These are phyloP conservation scores for Pleurotus platypus DNA, from an alignment of 768 basidiomycete species.

Conservation along the genomic window DNA sequence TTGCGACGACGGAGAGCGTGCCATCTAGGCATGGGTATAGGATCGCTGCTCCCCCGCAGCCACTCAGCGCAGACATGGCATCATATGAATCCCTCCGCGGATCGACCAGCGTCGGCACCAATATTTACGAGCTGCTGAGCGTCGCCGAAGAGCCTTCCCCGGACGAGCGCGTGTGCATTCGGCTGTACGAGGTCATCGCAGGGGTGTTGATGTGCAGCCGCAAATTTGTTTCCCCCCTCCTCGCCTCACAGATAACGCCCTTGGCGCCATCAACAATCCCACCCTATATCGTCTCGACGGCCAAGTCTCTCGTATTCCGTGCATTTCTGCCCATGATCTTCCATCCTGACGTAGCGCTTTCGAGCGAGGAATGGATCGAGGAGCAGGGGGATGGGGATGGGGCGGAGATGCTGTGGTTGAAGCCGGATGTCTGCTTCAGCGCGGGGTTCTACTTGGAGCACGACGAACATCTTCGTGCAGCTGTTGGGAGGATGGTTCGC, in stretches of 20 bases:
- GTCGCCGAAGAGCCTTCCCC: background rate
- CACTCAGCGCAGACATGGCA: no score
- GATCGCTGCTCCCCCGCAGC: no score
- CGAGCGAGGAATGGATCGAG: background rate
- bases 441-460: background rate
- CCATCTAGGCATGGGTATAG: no score
- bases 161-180: no score
- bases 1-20: no score
- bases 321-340: background rate
- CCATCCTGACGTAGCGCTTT: background rate
- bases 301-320: background rate
- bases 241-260: background rate
- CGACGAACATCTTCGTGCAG: background rate
- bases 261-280: background rate
- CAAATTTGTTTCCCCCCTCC: background rate
- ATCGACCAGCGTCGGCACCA: no score
- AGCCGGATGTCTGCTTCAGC: background rate
- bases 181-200: no score
- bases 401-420: background rate
- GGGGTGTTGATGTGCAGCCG: no score
- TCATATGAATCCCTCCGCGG: no score
- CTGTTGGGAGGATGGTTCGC: background rate
- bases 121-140: no score
- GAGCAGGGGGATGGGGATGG: background rate
- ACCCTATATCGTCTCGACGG: background rate